Percentiles rank a stretch among this genome's conserved stretches.
Evolutionary conservation across 306 rosid species (phyloP).

Genomic region (Echinosophora koreensis): DNA sequence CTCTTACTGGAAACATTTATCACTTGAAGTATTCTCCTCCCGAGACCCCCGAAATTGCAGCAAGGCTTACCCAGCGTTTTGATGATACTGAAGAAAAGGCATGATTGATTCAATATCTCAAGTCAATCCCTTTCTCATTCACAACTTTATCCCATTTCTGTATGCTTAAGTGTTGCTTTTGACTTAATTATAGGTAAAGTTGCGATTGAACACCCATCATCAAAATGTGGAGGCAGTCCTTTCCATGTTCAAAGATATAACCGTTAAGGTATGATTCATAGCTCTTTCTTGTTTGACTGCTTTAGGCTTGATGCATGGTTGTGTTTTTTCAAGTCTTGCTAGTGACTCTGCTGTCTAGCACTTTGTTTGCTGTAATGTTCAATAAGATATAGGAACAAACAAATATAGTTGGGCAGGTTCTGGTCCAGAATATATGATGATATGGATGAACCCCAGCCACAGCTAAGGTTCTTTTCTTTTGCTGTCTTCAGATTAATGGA

Average conservation of each 20-base stretch:
- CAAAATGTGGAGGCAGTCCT: constrained; percentile 91
- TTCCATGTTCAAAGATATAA: constrained; percentile 71
- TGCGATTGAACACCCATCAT: constrained; percentile 87
- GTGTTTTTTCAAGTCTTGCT: constrained; percentile 26
- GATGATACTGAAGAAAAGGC: constrained; percentile 97
- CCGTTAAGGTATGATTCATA: constrained; percentile 61
- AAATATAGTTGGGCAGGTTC: constrained; percentile 29
- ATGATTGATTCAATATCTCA: too few relatives aligned
- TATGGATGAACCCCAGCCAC: constrained; percentile 14
- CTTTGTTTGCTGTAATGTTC: background rate
- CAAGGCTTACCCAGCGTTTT: constrained; percentile 92
- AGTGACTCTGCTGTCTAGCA: too few relatives aligned
- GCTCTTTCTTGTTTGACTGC: constrained; percentile 11
- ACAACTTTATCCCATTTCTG: too few relatives aligned
- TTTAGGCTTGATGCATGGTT: constrained; percentile 14
- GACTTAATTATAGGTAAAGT: constrained; percentile 65
- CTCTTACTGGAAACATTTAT: constrained; percentile 89
- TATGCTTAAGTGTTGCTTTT: constrained; percentile 16
- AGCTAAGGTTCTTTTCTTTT: constrained; percentile 32
- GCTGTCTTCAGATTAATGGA: constrained; percentile 62
- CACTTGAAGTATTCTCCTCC: constrained; percentile 95
- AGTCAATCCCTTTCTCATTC: too few relatives aligned
- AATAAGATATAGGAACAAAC: background rate
- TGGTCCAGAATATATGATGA: constrained; percentile 7
- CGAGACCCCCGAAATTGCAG: constrained; percentile 78